Conservation (phyloP, 1,284 basidiomycete species). For the Mycena sp. region DNA sequence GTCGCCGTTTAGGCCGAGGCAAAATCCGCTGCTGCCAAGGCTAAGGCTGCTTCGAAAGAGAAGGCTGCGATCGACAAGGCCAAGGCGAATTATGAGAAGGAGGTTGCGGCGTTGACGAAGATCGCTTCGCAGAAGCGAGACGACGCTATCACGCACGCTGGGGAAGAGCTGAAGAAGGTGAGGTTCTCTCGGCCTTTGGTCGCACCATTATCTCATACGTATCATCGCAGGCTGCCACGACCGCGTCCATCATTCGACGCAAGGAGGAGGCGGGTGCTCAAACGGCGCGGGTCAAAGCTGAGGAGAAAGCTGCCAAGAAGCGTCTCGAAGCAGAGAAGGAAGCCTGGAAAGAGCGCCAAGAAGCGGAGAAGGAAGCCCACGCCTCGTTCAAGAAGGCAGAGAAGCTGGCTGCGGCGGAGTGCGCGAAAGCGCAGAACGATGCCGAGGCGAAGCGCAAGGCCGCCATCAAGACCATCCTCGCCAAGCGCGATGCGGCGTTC, state of each 20-base stretch:
- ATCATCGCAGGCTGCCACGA: conserved; percentile 12
- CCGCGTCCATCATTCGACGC: conserved; percentile 25
- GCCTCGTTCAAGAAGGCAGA: conserved; percentile 4
- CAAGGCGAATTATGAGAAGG: conserved; percentile 21
- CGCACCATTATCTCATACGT: not conserved
- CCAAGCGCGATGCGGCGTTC: conserved; percentile 3
- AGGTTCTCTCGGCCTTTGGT: not conserved
- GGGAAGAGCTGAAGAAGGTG: conserved; percentile 20
- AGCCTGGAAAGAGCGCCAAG: conserved; percentile 23
- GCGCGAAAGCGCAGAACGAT: conserved; percentile 19
- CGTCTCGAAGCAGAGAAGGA: conserved; percentile 17
- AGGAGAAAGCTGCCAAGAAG: conserved; percentile 13
- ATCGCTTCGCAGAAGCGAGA: conserved; percentile 24
- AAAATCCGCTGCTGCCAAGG: conserved; percentile 17
- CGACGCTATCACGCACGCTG: conserved; percentile 20
- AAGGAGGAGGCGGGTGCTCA: conserved; percentile 17
- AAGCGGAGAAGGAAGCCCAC: conserved; percentile 12
- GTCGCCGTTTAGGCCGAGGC: conserved; percentile 2
- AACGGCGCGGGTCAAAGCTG: conserved; percentile 19
- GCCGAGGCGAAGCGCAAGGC: conserved; percentile 13
- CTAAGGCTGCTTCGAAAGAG: conserved; percentile 13
- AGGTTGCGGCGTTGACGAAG: conserved; percentile 20
- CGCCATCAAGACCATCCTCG: not conserved
- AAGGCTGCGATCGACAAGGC: conserved; percentile 18
- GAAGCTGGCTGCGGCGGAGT: conserved; percentile 12